Evolutionary conservation across 257 asterid genomes (phyloP), one percentile per base, ranked within the genome.

Genomic region (Verbena officinalis): DNA sequence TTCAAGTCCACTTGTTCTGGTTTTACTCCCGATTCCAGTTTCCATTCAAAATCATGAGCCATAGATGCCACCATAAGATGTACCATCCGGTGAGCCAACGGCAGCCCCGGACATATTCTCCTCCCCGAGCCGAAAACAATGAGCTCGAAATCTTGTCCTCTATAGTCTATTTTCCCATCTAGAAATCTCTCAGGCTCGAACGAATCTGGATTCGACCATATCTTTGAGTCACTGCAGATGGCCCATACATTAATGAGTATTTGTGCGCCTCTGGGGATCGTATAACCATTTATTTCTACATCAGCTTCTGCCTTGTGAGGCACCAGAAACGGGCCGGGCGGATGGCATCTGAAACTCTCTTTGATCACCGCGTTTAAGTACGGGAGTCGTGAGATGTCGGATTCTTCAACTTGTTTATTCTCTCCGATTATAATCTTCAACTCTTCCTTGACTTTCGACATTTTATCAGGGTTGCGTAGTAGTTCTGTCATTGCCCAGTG

Each of bases 401-500:
- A 63, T 56, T 71, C 76, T 34, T 63, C 61, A 2, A 71, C 27
- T 16, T 68, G 0, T 19, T 46, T 58, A 15, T 57, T 15, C 19
- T 51, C 14, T 13, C 59, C 49, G 0, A 65, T 14, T 8, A 62
- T n/a, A 1, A 7, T 9, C 5, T 24, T 30, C 0, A 75, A 45
- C 59, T 79, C 84, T 1, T 62, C 8, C 45, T 42, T 68, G 9
- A 68, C 77, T 59, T 64, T 73, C 33, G 20, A 38, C 64, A 76
- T 46, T 46, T 58, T 72, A 20, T 44, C 39, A 0, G 80, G 84
- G n/a, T 49, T 69, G 34, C 60, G 59, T 9, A 75, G 14, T 31
- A 75, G 19, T 20, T 78, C 78, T 11, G 73, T 33, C 75, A 78
- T 70, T 2, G 80, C 67, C 83, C 80, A 78, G 15, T 70, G 77